phyloP scores from a whole-genome alignment of 1,284 basidiomycete species.

The Cutaneotrichosporon curvatum region DNA sequence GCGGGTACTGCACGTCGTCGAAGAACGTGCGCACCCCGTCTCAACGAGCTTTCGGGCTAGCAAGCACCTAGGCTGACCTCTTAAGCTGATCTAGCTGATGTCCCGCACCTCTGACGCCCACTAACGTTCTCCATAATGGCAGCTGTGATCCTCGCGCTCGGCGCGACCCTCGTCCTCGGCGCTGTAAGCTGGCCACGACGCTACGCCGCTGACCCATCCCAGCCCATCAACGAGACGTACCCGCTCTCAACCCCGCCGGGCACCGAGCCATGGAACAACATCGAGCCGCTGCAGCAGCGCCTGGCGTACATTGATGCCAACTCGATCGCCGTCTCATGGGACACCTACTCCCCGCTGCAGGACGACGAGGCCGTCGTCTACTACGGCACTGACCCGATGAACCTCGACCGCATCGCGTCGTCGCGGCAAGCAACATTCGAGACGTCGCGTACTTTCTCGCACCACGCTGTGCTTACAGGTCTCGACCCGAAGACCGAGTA shows the following conservation, averaged over 20 bases:
- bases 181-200: not conserved
- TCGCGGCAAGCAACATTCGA: conserved; percentile 19
- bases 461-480: conserved; percentile 19
- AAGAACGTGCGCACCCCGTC: too few relatives aligned
- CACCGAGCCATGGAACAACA: conserved; percentile 15
- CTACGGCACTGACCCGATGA: conserved; percentile 20
- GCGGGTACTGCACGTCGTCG: too few relatives aligned
- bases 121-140: too few relatives aligned
- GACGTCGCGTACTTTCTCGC: conserved; percentile 20
- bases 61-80: too few relatives aligned
- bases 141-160: not conserved
- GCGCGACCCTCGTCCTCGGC: too few relatives aligned
- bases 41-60: too few relatives aligned
- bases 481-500: conserved; percentile 24
- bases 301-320: conserved; percentile 18
- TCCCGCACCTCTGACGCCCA: too few relatives aligned
- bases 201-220: too few relatives aligned
- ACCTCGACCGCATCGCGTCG: conserved; percentile 12
- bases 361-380: conserved; percentile 17
- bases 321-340: conserved; percentile 22
- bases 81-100: too few relatives aligned
- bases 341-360: conserved; percentile 20
- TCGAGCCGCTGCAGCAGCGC: conserved; percentile 27
- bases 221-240: conserved; percentile 10
- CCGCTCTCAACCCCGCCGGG: conserved; percentile 19